phyloP scores from a whole-genome alignment of 2,329 filamentous ascomycete species.

The Cladosporium sp. region DNA sequence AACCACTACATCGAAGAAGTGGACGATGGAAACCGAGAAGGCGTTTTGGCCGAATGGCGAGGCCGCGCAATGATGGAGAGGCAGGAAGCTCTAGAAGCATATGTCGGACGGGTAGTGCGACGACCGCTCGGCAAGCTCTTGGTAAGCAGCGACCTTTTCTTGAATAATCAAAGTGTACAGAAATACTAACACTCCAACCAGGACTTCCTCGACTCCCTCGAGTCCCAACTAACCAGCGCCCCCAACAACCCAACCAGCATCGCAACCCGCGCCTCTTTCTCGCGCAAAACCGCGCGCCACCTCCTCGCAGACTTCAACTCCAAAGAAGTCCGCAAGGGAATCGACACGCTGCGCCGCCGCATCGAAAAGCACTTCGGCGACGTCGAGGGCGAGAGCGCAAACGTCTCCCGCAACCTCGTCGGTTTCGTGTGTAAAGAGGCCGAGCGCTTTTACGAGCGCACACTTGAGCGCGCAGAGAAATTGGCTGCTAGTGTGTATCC shows the following conservation, averaged over 20 bases:
- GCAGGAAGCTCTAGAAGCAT: constrained; percentile 79
- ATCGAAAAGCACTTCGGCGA: constrained; percentile 98
- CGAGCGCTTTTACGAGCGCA: constrained; percentile 51
- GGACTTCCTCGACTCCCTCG: constrained; percentile 87
- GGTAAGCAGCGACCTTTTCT: constrained; percentile 36
- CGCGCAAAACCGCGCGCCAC: constrained; percentile 79
- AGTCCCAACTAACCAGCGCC: constrained; percentile 57
- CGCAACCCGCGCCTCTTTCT: constrained; percentile 76
- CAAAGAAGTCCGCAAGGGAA: constrained; percentile 83
- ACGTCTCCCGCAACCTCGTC: constrained; percentile 55
- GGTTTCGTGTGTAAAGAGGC: constrained; percentile 57
- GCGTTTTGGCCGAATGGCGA: constrained; percentile 78
- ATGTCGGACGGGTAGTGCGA: constrained; percentile 82
- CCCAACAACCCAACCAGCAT: constrained; percentile 53
- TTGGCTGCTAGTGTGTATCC: constrained; percentile 42
- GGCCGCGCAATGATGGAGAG: constrained; percentile 73
- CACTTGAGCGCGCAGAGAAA: constrained; percentile 45
- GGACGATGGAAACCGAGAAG: constrained; percentile 58
- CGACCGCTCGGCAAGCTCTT: constrained; percentile 84
- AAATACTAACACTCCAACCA: too few species aligned
- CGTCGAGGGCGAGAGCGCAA: constrained; percentile 62
- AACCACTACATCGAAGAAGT: constrained; percentile 94
- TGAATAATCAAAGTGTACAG: too few species aligned
- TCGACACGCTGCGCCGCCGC: constrained; percentile 80
- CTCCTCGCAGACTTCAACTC: constrained; percentile 65